phyloP scores from a whole-genome alignment of 371 early-diverging fungal genomes.

The Mucor piriformis region DNA sequence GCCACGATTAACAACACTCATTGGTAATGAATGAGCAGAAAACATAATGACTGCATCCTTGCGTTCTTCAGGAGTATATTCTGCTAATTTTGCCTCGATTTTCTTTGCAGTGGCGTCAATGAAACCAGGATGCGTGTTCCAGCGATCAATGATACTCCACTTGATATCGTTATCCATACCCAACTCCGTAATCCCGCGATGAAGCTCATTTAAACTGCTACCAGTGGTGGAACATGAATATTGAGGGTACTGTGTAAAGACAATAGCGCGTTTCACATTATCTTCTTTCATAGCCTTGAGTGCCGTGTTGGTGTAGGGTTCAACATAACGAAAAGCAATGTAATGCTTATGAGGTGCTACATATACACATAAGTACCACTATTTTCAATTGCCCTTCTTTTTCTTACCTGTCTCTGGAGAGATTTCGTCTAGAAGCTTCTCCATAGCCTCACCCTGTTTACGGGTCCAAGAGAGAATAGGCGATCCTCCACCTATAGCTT shows the following conservation, averaged over 20 bases:
- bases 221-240: slow-evolving; percentile 97
- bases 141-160: slow-evolving; percentile 95
- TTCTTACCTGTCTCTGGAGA: slow-evolving; percentile 66
- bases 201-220: slow-evolving; percentile 88
- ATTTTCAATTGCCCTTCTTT: neutral
- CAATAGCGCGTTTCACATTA: slow-evolving; percentile 84
- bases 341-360: slow-evolving; percentile 89
- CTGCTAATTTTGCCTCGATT: slow-evolving; percentile 69
- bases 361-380: slow-evolving; percentile 15
- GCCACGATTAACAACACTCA: slow-evolving; percentile 89
- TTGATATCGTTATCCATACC: slow-evolving; percentile 70
- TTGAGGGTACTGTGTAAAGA: slow-evolving; percentile 95
- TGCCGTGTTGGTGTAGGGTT: slow-evolving; percentile 79
- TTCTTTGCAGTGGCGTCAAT: slow-evolving; percentile 81
- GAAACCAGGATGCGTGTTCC: slow-evolving; percentile 88
- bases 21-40: slow-evolving; percentile 95
- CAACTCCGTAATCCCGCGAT: slow-evolving; percentile 57
- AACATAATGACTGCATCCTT: slow-evolving; percentile 83
- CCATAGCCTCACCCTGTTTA: slow-evolving; percentile 83
- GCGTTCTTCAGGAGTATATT: slow-evolving; percentile 70
- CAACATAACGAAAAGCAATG: slow-evolving; percentile 92
- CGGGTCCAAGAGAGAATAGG: slow-evolving; percentile 92
- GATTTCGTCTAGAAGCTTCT: slow-evolving; percentile 71
- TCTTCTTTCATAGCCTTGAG: slow-evolving; percentile 79
- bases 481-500: slow-evolving; percentile 93